Evolutionary conservation across 1,284 basidiomycete species (phyloP).

Genomic region (Austroboletus niveus): DNA sequence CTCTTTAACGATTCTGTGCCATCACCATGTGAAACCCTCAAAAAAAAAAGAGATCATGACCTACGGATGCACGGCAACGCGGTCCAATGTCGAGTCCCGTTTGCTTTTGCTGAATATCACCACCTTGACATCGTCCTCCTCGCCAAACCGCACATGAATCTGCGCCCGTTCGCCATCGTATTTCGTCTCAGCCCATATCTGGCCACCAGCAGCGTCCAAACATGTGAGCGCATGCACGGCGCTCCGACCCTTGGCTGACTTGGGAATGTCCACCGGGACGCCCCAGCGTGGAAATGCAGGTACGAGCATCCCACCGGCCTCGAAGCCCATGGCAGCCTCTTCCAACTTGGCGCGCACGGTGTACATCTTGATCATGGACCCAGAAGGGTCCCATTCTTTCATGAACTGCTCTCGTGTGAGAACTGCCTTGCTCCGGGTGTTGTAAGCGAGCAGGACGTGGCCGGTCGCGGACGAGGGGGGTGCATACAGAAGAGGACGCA

Average conservation of each 20-base stretch:
- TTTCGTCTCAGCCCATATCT: constrained; percentile 83
- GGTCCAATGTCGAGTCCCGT: constrained; percentile 74
- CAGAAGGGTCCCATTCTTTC: constrained; percentile 65
- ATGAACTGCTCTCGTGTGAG: constrained; percentile 66
- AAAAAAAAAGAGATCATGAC: constrained; percentile 19
- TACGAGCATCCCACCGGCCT: constrained; percentile 32
- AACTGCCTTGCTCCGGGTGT: constrained; percentile 51
- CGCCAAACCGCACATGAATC: constrained; percentile 67
- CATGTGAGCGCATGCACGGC: constrained; percentile 54
- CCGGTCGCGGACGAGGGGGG: constrained; percentile 44
- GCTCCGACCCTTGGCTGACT: constrained; percentile 69
- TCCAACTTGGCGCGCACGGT: constrained; percentile 56
- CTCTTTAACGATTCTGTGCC: constrained; percentile 55
- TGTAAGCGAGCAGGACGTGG: constrained; percentile 50
- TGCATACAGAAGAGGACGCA: constrained; percentile 75
- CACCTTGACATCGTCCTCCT: constrained; percentile 45
- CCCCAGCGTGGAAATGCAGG: constrained; percentile 36
- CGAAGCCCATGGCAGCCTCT: constrained; percentile 53
- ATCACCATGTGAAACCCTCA: neutral
- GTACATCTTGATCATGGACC: constrained; percentile 55
- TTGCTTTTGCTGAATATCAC: constrained; percentile 85
- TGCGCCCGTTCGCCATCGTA: constrained; percentile 90
- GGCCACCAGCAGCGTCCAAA: constrained; percentile 39
- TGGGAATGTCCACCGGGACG: constrained; percentile 68
- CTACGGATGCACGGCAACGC: constrained; percentile 65